These are phyloP conservation scores for Blastomyces parvus DNA, from an alignment of 2,329 filamentous ascomycete species.

Conservation along the genomic window DNA sequence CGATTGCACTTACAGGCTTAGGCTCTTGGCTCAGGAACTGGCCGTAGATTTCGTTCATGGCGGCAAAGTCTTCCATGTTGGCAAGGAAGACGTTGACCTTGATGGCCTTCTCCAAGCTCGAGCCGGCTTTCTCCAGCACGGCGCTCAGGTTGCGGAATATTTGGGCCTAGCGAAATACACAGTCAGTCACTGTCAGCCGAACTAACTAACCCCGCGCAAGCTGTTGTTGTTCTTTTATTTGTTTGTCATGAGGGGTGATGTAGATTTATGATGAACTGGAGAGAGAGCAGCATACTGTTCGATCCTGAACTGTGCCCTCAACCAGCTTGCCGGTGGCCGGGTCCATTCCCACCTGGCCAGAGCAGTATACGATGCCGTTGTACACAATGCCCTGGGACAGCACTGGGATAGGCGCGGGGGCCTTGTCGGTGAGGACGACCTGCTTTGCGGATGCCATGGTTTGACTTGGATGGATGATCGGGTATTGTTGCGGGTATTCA, in stretches of 20 bases:
- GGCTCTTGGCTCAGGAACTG: slow-evolving; percentile 40
- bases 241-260: no score
- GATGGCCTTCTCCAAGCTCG: slow-evolving; percentile 50
- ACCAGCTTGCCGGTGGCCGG: slow-evolving; percentile 46
- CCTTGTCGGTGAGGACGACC: slow-evolving; percentile 39
- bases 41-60: slow-evolving; percentile 79
- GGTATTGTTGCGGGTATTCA: no score
- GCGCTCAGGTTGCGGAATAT: slow-evolving; percentile 50
- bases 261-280: no score
- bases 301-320: slow-evolving; percentile 37
- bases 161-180: slow-evolving; percentile 27
- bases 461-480: not conserved
- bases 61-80: slow-evolving; percentile 56
- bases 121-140: slow-evolving; percentile 53
- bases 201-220: no score
- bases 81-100: slow-evolving; percentile 60
- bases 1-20: slow-evolving; percentile 9
- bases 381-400: slow-evolving; percentile 53
- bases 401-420: slow-evolving; percentile 46
- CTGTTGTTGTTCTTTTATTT: not conserved
- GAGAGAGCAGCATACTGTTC: slow-evolving; percentile 11
- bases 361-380: slow-evolving; percentile 63
- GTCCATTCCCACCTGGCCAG: slow-evolving; percentile 52
- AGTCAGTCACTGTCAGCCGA: not conserved
- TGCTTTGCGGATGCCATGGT: slow-evolving; percentile 29